These are phyloP conservation scores for Diaporthe citrichinensis DNA, from an alignment of 2,329 filamentous ascomycete genomes.

Conservation along the genomic window DNA sequence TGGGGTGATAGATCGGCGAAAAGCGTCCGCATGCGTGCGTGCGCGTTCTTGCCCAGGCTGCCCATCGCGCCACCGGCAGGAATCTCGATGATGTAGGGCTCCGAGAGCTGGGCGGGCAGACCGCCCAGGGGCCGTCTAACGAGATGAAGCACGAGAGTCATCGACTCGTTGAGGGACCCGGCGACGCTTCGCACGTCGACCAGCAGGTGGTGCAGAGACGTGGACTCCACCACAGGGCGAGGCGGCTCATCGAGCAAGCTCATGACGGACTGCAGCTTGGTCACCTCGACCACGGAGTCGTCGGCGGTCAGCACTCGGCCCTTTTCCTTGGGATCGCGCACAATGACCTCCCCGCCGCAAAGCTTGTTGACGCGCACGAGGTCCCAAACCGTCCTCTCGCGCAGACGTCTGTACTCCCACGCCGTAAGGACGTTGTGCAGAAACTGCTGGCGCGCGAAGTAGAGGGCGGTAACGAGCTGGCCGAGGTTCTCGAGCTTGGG, in stretches of 20 bases:
- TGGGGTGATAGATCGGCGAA: conserved; percentile 88
- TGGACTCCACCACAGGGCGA: conserved; percentile 74
- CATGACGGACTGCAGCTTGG: conserved; percentile 95
- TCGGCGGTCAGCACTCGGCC: conserved; percentile 91
- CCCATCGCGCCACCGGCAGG: conserved; percentile 80
- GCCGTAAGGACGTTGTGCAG: conserved; percentile 93
- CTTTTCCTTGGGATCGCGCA: conserved; percentile 86
- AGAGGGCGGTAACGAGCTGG: conserved; percentile 83
- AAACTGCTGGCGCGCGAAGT: conserved; percentile 88
- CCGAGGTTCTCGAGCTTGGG: conserved; percentile 84
- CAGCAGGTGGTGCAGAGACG: conserved; percentile 83
- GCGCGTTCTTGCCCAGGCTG: conserved; percentile 73
- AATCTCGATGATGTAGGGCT: conserved; percentile 85
- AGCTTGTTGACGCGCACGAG: conserved; percentile 95
- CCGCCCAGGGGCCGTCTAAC: conserved; percentile 78
- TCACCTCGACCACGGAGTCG: conserved; percentile 92
- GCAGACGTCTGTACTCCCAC: conserved; percentile 83
- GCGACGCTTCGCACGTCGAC: conserved; percentile 88
- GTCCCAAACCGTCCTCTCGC: conserved; percentile 96
- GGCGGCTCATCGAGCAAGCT: conserved; percentile 91
- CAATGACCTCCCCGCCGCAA: conserved; percentile 93
- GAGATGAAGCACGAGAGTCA: conserved; percentile 83
- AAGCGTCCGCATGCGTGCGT: conserved; percentile 83
- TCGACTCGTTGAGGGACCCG: conserved; percentile 81
- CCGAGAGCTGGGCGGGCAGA: conserved; percentile 78